Evolutionary conservation across 1,284 basidiomycete species (phyloP).

Genomic region (Rhodotorula mucilaginosa): DNA sequence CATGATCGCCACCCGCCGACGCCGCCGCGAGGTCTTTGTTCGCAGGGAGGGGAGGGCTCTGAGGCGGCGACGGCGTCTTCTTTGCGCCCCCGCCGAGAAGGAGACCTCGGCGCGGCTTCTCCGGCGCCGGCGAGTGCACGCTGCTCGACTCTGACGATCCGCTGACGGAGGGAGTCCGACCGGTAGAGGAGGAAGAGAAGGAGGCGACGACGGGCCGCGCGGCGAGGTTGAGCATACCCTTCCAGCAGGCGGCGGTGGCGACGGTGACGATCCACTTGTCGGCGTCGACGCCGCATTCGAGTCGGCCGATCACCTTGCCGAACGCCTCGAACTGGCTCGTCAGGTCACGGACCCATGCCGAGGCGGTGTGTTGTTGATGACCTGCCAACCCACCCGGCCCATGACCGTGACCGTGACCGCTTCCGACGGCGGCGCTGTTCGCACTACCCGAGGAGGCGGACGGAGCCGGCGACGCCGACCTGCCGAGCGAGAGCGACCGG

Average conservation of each 20-base stretch:
- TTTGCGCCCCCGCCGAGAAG: slow-evolving; percentile 23
- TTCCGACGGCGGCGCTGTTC: not conserved
- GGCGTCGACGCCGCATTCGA: slow-evolving; percentile 38
- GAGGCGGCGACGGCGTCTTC: slow-evolving; percentile 30
- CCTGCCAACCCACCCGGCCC: too few species aligned
- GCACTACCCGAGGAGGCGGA: not conserved
- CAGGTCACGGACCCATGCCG: slow-evolving; percentile 42
- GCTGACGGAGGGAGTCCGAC: not conserved
- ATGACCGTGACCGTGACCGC: not conserved
- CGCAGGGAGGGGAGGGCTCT: slow-evolving; percentile 19
- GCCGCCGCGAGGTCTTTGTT: slow-evolving; percentile 5
- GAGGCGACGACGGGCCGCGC: slow-evolving; percentile 27
- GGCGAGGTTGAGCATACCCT: slow-evolving; percentile 41
- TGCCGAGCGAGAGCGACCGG: slow-evolving; percentile 32
- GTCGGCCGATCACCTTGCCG: slow-evolving; percentile 31
- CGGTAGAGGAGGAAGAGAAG: not conserved
- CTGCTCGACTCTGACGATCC: not conserved
- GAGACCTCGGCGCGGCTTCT: slow-evolving; percentile 17
- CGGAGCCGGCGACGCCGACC: slow-evolving; percentile 11
- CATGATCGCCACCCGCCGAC: not conserved
- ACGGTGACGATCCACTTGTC: slow-evolving; percentile 44
- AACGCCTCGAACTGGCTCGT: slow-evolving; percentile 34
- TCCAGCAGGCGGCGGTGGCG: slow-evolving; percentile 41
- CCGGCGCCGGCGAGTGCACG: not conserved
- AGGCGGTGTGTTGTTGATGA: not conserved